These are phyloP conservation scores for Symbiodinium natans DNA, from an alignment of 73 alveolate species.

Conservation along the genomic window DNA sequence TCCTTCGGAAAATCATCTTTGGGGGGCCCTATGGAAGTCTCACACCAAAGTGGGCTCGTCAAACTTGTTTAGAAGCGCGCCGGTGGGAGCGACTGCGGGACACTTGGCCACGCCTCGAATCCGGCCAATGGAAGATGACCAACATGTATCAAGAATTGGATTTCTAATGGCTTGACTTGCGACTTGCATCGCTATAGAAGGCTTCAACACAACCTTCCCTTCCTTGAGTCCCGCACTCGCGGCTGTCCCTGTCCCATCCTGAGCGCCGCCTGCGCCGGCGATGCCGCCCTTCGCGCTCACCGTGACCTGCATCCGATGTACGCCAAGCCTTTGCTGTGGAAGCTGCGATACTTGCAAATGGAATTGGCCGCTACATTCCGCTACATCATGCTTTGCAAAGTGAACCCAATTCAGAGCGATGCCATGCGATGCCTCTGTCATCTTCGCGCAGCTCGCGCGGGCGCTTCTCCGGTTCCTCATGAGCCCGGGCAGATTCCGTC, in stretches of 20 bases:
- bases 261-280: constrained; percentile 1
- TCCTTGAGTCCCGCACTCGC: not conserved
- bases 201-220: too few relatives aligned
- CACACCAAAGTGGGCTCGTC: not conserved
- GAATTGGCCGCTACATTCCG: too few relatives aligned
- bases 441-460: not conserved
- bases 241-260: not conserved
- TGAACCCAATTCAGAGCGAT: too few relatives aligned
- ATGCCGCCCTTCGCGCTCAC: not conserved
- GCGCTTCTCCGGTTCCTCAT: constrained; percentile 13
- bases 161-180: too few relatives aligned
- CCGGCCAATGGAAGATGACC: too few relatives aligned
- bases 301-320: not conserved
- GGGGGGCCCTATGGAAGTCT: not conserved
- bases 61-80: not conserved
- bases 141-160: too few relatives aligned
- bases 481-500: not conserved
- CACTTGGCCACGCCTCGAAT: not conserved
- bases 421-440: not conserved
- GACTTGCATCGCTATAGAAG: too few relatives aligned
- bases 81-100: not conserved
- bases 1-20: too few relatives aligned
- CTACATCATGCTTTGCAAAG: too few relatives aligned
- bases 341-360: too few relatives aligned
- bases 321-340: too few relatives aligned